Percentiles rank a stretch among this genome's conserved stretches.
Evolutionary conservation across 2,329 filamentous ascomycete genomes (phyloP).

Genomic region (Beauveria australis): DNA sequence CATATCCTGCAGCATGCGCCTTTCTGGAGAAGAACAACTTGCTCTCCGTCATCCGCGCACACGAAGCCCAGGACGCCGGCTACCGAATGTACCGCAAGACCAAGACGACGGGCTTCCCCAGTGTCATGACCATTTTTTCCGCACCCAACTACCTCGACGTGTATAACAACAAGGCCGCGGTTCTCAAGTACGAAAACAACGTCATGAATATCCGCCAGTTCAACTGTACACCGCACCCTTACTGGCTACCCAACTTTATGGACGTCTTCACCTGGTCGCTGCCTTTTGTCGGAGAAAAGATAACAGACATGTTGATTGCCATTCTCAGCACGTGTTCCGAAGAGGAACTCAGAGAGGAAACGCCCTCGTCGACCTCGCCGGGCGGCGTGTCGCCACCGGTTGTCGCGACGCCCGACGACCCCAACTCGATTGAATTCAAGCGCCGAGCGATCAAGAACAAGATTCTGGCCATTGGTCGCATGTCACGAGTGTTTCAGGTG

Average conservation of each 20-base stretch:
- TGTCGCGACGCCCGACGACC: slow-evolving; percentile 40
- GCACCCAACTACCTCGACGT: slow-evolving; percentile 98
- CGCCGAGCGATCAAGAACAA: slow-evolving; percentile 98
- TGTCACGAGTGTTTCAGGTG: slow-evolving; percentile 97
- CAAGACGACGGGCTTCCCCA: slow-evolving; percentile 92
- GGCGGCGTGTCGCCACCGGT: slow-evolving; percentile 68
- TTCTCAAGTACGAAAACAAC: slow-evolving; percentile 99
- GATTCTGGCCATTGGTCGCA: slow-evolving; percentile 90
- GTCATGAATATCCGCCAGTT: slow-evolving; percentile 99
- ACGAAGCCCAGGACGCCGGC: slow-evolving; percentile 96
- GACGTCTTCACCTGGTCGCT: slow-evolving; percentile 99
- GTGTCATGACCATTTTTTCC: slow-evolving; percentile 99
- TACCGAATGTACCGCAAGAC: slow-evolving; percentile 99
- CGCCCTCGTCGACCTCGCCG: slow-evolving; percentile 59
- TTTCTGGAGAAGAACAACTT: slow-evolving; percentile 99
- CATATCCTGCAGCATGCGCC: slow-evolving; percentile 90
- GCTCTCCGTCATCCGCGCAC: slow-evolving; percentile 90
- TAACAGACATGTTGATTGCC: slow-evolving; percentile 98
- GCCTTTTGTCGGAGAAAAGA: slow-evolving; percentile 97
- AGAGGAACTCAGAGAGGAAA: slow-evolving; percentile 87
- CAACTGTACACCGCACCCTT: slow-evolving; percentile 98
- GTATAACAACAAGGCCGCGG: slow-evolving; percentile 99
- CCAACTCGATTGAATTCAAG: slow-evolving; percentile 88
- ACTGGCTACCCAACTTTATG: slow-evolving; percentile 99
- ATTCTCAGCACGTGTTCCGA: slow-evolving; percentile 99